Percentiles rank a stretch among this genome's conserved stretches.
These are phyloP conservation scores for Volvariella volvacea DNA, from an alignment of 1,284 basidiomycete species.

Conservation along the genomic window DNA sequence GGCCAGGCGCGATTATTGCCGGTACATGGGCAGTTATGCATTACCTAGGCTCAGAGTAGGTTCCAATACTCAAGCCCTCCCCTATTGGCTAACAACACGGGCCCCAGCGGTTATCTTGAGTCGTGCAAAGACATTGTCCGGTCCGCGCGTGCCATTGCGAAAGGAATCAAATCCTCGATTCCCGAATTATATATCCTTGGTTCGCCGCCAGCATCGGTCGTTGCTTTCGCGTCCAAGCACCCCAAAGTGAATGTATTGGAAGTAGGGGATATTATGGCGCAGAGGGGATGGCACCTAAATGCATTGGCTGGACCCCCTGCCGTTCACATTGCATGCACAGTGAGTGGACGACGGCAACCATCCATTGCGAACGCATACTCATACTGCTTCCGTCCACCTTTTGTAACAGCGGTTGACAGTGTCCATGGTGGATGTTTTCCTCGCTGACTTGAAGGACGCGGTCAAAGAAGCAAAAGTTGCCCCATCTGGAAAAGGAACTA, in stretches of 20 bases:
- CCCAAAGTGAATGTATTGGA: slow-evolving; percentile 68
- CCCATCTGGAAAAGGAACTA: slow-evolving; percentile 64
- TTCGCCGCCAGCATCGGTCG: slow-evolving; percentile 83
- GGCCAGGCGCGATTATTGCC: slow-evolving; percentile 89
- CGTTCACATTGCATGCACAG: slow-evolving; percentile 93
- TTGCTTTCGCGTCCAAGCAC: slow-evolving; percentile 77
- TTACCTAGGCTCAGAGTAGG: slow-evolving; percentile 80
- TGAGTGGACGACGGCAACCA: slow-evolving; percentile 32
- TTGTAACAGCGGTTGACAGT: slow-evolving; percentile 77
- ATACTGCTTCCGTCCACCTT: slow-evolving; percentile 4
- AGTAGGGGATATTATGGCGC: slow-evolving; percentile 86
- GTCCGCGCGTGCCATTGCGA: slow-evolving; percentile 62
- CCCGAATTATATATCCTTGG: slow-evolving; percentile 84
- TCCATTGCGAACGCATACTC: background rate
- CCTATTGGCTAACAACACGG: no score
- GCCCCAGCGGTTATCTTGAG: slow-evolving; percentile 85
- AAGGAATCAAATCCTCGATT: slow-evolving; percentile 59
- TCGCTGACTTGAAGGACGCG: slow-evolving; percentile 76
- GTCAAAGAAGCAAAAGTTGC: slow-evolving; percentile 55
- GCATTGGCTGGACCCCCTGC: slow-evolving; percentile 75
- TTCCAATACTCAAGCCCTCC: no score
- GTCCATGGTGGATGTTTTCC: slow-evolving; percentile 68
- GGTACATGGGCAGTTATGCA: slow-evolving; percentile 97
- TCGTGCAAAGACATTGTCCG: slow-evolving; percentile 84
- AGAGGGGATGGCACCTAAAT: slow-evolving; percentile 88